Evolutionary conservation across 2,329 filamentous ascomycete species (phyloP).

Genomic region (Ophidiomyces ophidiicola): DNA sequence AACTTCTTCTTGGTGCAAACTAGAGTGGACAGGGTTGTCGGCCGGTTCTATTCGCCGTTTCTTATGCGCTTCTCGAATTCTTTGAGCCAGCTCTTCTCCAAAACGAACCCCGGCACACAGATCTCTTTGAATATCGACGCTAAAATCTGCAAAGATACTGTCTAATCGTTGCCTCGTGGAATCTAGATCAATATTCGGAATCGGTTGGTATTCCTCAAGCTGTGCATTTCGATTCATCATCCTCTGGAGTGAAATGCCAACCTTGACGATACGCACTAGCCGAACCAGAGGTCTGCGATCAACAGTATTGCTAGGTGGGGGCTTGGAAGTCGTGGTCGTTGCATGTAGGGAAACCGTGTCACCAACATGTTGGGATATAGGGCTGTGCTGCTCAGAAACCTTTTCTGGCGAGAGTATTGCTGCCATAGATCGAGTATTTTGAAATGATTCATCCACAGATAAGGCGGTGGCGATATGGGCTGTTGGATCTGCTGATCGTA

Average conservation of each 20-base stretch:
- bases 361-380: background rate
- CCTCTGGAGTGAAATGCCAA: constrained; percentile 29
- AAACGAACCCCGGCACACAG: constrained; percentile 32
- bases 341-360: background rate
- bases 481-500: background rate
- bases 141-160: constrained; percentile 28
- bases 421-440: too few relatives aligned
- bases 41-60: background rate
- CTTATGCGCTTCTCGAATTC: constrained; percentile 17
- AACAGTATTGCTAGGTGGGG: background rate
- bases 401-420: background rate
- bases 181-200: constrained; percentile 16
- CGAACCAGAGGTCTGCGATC: constrained; percentile 19
- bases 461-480: background rate
- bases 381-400: too few relatives aligned
- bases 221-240: constrained; percentile 18
- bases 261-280: constrained; percentile 27
- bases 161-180: constrained; percentile 24
- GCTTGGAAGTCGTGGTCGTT: background rate
- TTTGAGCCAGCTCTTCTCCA: constrained; percentile 33
- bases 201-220: constrained; percentile 9
- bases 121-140: constrained; percentile 28
- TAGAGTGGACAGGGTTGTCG: background rate
- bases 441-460: too few relatives aligned
- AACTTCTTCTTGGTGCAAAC: background rate